phyloP scores from a whole-genome alignment of 192 early-diverging fungal species.

The Coemansia sp. region DNA sequence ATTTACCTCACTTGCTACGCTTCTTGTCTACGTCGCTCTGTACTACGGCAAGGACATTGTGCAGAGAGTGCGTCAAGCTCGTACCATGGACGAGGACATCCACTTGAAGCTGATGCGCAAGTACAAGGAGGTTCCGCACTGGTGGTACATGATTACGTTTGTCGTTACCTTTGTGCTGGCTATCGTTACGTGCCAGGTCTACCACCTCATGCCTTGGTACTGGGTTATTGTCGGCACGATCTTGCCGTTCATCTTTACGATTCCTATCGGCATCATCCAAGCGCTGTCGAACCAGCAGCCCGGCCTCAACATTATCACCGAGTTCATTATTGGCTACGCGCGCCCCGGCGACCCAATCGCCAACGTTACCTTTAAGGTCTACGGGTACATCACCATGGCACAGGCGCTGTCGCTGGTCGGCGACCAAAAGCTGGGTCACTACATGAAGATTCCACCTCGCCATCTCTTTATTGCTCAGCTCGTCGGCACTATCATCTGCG shows the following conservation, averaged over 20 bases:
- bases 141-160: constrained; percentile 65
- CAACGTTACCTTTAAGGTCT: constrained; percentile 85
- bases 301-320: constrained; percentile 80
- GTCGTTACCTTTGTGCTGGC: constrained; percentile 40
- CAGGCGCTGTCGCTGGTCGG: constrained; percentile 69
- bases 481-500: constrained; percentile 70
- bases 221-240: constrained; percentile 65
- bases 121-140: constrained; percentile 76
- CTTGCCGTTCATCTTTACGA: constrained; percentile 64
- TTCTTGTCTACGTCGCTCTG: constrained; percentile 65
- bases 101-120: constrained; percentile 73
- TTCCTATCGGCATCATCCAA: constrained; percentile 82
- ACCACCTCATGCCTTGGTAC: constrained; percentile 65
- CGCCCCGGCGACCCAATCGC: constrained; percentile 78
- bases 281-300: constrained; percentile 77
- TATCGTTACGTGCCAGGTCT: constrained; percentile 52
- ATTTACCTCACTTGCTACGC: constrained; percentile 66
- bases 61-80: constrained; percentile 60
- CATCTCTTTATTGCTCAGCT: constrained; percentile 79
- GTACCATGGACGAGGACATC: constrained; percentile 66
- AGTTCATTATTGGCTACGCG: constrained; percentile 79
- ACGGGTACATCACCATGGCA: constrained; percentile 73
- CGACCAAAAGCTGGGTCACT: constrained; percentile 78
- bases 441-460: constrained; percentile 82
- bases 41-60: constrained; percentile 72